Evolutionary conservation across 2,329 filamentous ascomycete genomes (phyloP).

Genomic region (Colletotrichum gloeosporioides): DNA sequence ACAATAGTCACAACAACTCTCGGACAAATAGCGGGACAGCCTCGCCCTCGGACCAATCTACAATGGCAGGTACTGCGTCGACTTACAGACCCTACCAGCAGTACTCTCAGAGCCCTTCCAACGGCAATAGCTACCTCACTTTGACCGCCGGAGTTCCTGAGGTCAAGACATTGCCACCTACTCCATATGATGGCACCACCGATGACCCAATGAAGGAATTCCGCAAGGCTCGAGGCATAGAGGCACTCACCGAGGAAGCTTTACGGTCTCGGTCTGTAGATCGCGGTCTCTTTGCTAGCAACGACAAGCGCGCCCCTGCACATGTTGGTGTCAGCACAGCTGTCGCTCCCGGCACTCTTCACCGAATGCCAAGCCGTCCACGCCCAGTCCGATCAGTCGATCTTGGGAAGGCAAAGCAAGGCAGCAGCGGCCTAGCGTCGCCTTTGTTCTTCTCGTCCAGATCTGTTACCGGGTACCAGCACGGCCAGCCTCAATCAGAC

Average conservation of each 20-base stretch:
- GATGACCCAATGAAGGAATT: constrained; percentile 49
- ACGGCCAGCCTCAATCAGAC: constrained; percentile 49
- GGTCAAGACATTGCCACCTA: constrained; percentile 31
- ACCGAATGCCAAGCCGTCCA: constrained; percentile 37
- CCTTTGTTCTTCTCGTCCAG: constrained; percentile 45
- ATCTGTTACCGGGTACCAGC: constrained; percentile 45
- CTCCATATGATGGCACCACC: constrained; percentile 39
- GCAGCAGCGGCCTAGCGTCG: constrained; percentile 35
- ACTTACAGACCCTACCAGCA: constrained; percentile 36
- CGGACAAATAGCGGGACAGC: constrained; percentile 10
- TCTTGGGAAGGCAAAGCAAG: constrained; percentile 32
- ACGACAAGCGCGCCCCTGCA: constrained; percentile 69
- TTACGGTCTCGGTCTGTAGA: constrained; percentile 69
- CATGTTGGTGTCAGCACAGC: constrained; percentile 69
- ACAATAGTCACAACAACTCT: neutral
- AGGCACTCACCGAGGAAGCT: constrained; percentile 46
- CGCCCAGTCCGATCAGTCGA: constrained; percentile 54
- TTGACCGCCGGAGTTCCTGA: constrained; percentile 36
- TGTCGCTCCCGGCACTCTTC: constrained; percentile 65
- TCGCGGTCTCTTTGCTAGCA: constrained; percentile 60
- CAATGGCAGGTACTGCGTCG: constrained; percentile 13
- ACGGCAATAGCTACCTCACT: constrained; percentile 48
- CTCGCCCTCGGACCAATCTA: constrained; percentile 17
- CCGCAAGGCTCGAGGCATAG: constrained; percentile 46
- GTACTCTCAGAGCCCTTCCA: constrained; percentile 50